Evolutionary conservation across 306 rosid genomes (phyloP), one percentile per base, ranked within the genome.

Genomic region (Vigna hirtella): DNA sequence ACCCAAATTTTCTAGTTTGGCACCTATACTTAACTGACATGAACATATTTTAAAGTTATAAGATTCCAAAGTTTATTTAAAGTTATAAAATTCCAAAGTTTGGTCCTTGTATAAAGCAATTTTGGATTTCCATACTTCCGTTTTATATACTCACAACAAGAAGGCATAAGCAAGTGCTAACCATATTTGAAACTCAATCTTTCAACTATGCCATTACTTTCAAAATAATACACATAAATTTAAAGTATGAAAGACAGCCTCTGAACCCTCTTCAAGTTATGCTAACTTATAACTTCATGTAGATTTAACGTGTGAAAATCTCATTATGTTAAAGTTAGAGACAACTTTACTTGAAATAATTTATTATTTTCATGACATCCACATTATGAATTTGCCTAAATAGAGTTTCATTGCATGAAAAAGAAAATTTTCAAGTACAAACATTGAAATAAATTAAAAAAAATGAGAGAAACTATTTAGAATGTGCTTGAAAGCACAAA

Each of bases 401-500:
- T 66, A 66, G 38, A 20, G 72, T 45, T 66, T 13, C 55, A 22
- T 26, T 16, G 48, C 59, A 52, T 51, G 34, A 71, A 34, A 38
- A 30, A 11, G 12, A 52, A 71, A 34, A 36, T 8, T 6, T 72
- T 36, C 22, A 12, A 38, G 52, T 26, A 18, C 38, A 53, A 32
- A 6, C 36, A 51, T 52, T 17, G 3, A 10, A 38, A 32, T 11
- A 51, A 52, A 51, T 53, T 26, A 70, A 50, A 9, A 49, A 50
- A 55, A 40, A 15, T 6, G 9, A 36, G 13, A 13, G 3, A 62
- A 14, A 47, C 77, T 72, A 72, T 55, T 72, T 9, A 38, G 66
- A 61, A 72, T 17, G 52, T 56, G 16, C 24, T 56, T 56, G 26
- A 73, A 73, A 73, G 55, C 77, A 56, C 26, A 24, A 36, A 51